A percentile compares a stretch with the other conserved stretches of the same genome.
Evolutionary conservation across 202 grass and related monocot genomes (phyloP).

Genomic region (Digitaria exilis): DNA sequence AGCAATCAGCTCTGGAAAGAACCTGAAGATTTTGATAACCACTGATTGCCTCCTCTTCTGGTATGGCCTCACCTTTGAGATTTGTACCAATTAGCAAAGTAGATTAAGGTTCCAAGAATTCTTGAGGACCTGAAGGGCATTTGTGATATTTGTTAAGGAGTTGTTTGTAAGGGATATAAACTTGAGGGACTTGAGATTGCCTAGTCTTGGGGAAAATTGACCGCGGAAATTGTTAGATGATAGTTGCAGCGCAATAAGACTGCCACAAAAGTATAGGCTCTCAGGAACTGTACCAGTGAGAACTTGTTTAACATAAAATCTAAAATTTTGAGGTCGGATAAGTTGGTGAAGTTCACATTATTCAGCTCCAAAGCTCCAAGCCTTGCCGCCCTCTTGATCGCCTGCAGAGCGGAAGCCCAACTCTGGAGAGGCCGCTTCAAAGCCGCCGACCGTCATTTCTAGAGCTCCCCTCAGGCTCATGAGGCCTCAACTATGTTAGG

Average conservation of each 20-base stretch:
- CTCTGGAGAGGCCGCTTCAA: too few relatives aligned
- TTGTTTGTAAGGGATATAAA: constrained; percentile 4
- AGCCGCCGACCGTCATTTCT: too few relatives aligned
- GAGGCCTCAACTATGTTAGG: too few relatives aligned
- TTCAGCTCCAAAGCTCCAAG: too few relatives aligned
- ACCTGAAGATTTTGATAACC: constrained; percentile 52
- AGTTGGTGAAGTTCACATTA: constrained; percentile 42
- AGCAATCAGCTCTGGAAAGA: constrained; percentile 22
- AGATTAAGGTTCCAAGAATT: neutral
- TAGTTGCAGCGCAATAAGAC: constrained; percentile 39
- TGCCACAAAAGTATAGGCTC: constrained; percentile 51
- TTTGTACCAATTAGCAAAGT: constrained; percentile 3
- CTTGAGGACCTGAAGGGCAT: constrained; percentile 41
- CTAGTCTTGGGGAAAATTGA: constrained; percentile 31
- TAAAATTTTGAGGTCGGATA: constrained; percentile 39
- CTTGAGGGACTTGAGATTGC: constrained; percentile 26
- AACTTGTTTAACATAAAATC: constrained; percentile 41
- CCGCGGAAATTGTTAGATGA: constrained; percentile 58
- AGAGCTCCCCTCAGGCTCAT: too few relatives aligned
- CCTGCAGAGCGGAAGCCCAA: too few relatives aligned
- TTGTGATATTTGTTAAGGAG: constrained; percentile 30
- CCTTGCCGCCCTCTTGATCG: too few relatives aligned
- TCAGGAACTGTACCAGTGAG: constrained; percentile 44
- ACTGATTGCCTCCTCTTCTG: constrained; percentile 22
- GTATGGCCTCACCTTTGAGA: constrained; percentile 17